A percentile compares a stretch with the other conserved stretches of the same genome.
phyloP scores from a whole-genome alignment of 306 rosid genomes.

The Fragaria nilgerrensis region DNA sequence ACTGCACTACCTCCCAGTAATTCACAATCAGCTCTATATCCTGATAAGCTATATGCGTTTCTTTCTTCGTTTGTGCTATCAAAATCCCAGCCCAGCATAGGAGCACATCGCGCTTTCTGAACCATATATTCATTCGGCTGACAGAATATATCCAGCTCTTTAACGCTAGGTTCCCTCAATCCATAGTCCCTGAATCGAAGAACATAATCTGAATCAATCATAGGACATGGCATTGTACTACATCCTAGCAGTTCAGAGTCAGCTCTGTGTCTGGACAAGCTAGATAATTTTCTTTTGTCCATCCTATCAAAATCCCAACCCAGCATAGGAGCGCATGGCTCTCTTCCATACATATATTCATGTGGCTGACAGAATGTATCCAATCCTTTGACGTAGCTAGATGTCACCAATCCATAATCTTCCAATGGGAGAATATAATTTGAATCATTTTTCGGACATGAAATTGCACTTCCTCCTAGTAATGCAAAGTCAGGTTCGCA shows the following conservation, averaged over 20 bases:
- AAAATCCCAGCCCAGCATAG: constrained; percentile 45
- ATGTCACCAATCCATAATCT: constrained; percentile 29
- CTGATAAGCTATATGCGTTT: constrained; percentile 26
- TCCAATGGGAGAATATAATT: constrained; percentile 27
- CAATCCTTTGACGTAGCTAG: constrained; percentile 32
- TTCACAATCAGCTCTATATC: constrained; percentile 24
- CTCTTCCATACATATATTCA: constrained; percentile 28
- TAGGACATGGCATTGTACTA: constrained; percentile 20
- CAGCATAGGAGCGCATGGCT: constrained; percentile 41
- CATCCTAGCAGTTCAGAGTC: not conserved
- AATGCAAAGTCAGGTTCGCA: constrained; percentile 36
- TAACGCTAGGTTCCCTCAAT: constrained; percentile 22
- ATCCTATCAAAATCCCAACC: constrained; percentile 38
- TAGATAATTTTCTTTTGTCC: constrained; percentile 27
- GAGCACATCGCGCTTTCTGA: constrained; percentile 30
- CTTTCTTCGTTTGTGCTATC: constrained; percentile 26
- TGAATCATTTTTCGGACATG: constrained; percentile 26
- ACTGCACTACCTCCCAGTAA: not conserved
- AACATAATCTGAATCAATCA: constrained; percentile 22
- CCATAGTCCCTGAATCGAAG: constrained; percentile 34
- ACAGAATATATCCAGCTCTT: constrained; percentile 32
- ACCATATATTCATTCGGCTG: constrained; percentile 25
- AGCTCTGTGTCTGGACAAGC: constrained; percentile 30
- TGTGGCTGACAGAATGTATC: constrained; percentile 25
- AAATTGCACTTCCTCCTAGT: constrained; percentile 26